Percentiles rank a stretch among this genome's conserved stretches.
Evolutionary conservation across 1,284 basidiomycete genomes (phyloP).

Genomic region (Xerocomus amazonicus): DNA sequence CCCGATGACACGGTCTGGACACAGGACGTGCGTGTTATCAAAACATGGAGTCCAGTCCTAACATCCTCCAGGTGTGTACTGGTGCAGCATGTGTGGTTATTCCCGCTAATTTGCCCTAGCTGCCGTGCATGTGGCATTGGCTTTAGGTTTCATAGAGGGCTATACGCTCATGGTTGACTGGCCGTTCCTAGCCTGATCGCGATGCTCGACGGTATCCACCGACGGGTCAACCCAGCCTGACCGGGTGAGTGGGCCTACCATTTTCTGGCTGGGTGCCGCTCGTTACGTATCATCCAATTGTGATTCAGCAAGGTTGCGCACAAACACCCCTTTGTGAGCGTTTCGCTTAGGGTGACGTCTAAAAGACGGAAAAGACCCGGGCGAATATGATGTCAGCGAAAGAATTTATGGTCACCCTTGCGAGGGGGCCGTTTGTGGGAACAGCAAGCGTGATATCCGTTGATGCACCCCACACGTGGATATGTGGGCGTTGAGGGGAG

Average conservation of each 20-base stretch:
- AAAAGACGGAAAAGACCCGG: conserved; percentile 60
- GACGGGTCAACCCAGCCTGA: conserved; percentile 66
- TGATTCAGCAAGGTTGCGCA: conserved; percentile 33
- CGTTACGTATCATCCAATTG: too few relatives aligned
- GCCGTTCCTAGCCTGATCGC: conserved; percentile 26
- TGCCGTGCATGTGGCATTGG: conserved; percentile 19
- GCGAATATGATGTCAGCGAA: too few relatives aligned
- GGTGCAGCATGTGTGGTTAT: background rate
- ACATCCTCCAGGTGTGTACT: background rate
- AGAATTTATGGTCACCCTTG: too few relatives aligned
- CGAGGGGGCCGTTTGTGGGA: too few relatives aligned
- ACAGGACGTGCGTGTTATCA: conserved; percentile 33
- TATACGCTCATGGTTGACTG: conserved; percentile 59
- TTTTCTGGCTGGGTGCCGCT: too few relatives aligned
- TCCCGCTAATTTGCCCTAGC: background rate
- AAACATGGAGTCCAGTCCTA: conserved; percentile 43
- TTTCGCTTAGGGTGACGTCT: conserved; percentile 47
- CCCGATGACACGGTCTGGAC: conserved; percentile 25
- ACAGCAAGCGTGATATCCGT: too few relatives aligned
- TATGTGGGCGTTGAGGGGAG: conserved; percentile 63
- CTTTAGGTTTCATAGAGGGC: conserved; percentile 35
- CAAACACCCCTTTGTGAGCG: conserved; percentile 56
- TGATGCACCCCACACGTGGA: conserved; percentile 38
- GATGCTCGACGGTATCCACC: conserved; percentile 45
- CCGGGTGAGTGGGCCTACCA: too few relatives aligned